These are phyloP conservation scores for Acanthamoeba rhysodes DNA, from an alignment of 208 protist species.

Conservation along the genomic window DNA sequence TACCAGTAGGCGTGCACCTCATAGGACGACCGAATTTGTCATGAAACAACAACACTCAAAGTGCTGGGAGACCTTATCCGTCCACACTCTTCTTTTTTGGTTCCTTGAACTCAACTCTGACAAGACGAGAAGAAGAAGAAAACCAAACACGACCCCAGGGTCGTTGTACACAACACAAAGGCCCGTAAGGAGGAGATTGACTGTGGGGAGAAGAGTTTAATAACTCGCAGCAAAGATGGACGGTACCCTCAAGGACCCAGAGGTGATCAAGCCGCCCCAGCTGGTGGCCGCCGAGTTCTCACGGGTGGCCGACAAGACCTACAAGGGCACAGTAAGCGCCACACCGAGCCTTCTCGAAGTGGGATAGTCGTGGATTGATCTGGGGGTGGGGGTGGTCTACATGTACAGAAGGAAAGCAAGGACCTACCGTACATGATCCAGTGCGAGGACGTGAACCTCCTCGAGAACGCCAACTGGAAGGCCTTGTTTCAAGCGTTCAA, in stretches of 20 bases:
- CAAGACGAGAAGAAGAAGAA: too few relatives aligned
- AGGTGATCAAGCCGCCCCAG: conserved; percentile 33
- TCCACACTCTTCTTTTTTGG: too few relatives aligned
- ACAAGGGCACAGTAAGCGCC: background rate
- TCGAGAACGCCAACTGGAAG: background rate
- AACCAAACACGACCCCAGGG: too few relatives aligned
- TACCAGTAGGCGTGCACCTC: too few relatives aligned
- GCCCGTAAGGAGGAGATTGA: too few relatives aligned
- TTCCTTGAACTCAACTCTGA: too few relatives aligned
- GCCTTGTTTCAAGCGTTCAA: conserved; percentile 4
- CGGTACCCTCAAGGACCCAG: background rate
- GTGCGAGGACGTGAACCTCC: background rate
- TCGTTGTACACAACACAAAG: too few relatives aligned
- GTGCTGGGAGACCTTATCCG: too few relatives aligned
- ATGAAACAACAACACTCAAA: too few relatives aligned
- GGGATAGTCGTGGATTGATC: background rate
- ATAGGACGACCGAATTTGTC: too few relatives aligned
- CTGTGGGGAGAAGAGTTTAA: too few relatives aligned
- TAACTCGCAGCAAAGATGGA: background rate
- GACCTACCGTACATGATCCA: background rate
- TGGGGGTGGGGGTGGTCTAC: background rate
- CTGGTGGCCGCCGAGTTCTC: conserved; percentile 13
- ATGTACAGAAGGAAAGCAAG: conserved; percentile 16
- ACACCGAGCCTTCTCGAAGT: background rate
- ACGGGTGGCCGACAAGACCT: background rate